A percentile compares a stretch with the other conserved stretches of the same genome.
Evolutionary conservation across 2,329 filamentous ascomycete genomes (phyloP).

Genomic region (Leptosphaerulina australis): DNA sequence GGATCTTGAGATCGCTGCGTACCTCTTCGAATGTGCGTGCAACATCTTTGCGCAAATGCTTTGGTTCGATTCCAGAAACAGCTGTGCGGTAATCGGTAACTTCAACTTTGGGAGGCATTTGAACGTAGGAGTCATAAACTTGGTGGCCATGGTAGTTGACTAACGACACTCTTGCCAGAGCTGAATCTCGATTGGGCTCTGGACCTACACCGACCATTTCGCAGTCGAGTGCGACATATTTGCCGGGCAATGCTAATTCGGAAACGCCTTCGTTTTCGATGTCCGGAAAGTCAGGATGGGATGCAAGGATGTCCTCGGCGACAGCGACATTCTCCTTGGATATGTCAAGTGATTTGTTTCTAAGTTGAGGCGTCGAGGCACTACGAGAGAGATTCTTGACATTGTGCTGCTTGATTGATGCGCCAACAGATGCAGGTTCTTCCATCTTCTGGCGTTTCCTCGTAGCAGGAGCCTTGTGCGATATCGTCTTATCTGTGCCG

Average conservation of each 20-base stretch:
- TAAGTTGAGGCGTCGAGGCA: constrained; percentile 43
- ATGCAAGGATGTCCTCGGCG: constrained; percentile 57
- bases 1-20: constrained; percentile 70
- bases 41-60: constrained; percentile 66
- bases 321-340: constrained; percentile 62
- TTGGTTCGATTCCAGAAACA: constrained; percentile 80
- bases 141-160: constrained; percentile 94
- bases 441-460: constrained; percentile 50
- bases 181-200: constrained; percentile 68
- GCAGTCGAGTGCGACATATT: constrained; percentile 92
- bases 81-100: constrained; percentile 91
- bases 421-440: constrained; percentile 41
- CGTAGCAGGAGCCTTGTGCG: constrained; percentile 26
- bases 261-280: constrained; percentile 53
- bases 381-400: constrained; percentile 53
- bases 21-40: constrained; percentile 72
- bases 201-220: constrained; percentile 94
- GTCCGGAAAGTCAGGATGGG: constrained; percentile 49
- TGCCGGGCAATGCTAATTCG: constrained; percentile 72
- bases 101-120: constrained; percentile 66
- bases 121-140: constrained; percentile 92
- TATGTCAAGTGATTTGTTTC: constrained; percentile 55
- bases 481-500: constrained; percentile 35
- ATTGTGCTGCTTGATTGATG: constrained; percentile 41
- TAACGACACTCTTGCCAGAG: constrained; percentile 83